These are phyloP conservation scores for Dothidotthia symphoricarpi DNA, from an alignment of 2,329 filamentous ascomycete genomes.

Conservation along the genomic window DNA sequence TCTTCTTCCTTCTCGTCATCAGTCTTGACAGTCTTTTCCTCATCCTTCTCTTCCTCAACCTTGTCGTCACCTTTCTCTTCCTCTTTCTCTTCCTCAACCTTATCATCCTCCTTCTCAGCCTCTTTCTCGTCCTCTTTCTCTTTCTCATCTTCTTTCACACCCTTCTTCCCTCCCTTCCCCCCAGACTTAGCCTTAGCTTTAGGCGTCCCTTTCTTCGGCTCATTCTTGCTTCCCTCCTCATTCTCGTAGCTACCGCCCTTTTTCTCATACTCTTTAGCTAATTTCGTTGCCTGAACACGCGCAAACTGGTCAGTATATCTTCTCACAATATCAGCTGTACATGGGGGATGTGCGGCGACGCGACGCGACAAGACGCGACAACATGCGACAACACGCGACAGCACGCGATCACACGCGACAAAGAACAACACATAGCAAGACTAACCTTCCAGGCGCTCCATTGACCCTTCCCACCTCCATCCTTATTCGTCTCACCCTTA, in stretches of 20 bases:
- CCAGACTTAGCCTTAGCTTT: slow-evolving; percentile 33
- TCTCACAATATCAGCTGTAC: not conserved
- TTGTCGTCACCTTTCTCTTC: slow-evolving; percentile 15
- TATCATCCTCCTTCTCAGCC: slow-evolving; percentile 16
- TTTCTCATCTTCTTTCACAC: slow-evolving; percentile 20
- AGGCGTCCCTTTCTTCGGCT: slow-evolving; percentile 45
- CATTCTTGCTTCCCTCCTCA: slow-evolving; percentile 44
- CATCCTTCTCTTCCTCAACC: slow-evolving; percentile 14
- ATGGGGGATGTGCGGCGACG: not conserved
- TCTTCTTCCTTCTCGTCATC: slow-evolving; percentile 16
- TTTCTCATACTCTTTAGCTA: slow-evolving; percentile 47
- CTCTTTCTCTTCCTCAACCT: slow-evolving; percentile 25
- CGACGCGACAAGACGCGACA: too few species aligned
- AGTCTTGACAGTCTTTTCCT: slow-evolving; percentile 26
- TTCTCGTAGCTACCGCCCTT: slow-evolving; percentile 45
- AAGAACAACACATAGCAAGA: not conserved
- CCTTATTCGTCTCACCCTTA: slow-evolving; percentile 48
- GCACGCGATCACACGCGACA: too few species aligned
- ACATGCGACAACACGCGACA: too few species aligned
- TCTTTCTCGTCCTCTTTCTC: slow-evolving; percentile 17
- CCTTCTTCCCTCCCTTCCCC: slow-evolving; percentile 17
- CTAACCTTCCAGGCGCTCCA: slow-evolving; percentile 50
- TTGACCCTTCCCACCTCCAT: slow-evolving; percentile 48
- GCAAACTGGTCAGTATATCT: too few species aligned
- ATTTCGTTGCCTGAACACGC: slow-evolving; percentile 38